These are phyloP conservation scores for Anisodus acutangulus DNA, from an alignment of 257 asterid genomes.

Conservation along the genomic window DNA sequence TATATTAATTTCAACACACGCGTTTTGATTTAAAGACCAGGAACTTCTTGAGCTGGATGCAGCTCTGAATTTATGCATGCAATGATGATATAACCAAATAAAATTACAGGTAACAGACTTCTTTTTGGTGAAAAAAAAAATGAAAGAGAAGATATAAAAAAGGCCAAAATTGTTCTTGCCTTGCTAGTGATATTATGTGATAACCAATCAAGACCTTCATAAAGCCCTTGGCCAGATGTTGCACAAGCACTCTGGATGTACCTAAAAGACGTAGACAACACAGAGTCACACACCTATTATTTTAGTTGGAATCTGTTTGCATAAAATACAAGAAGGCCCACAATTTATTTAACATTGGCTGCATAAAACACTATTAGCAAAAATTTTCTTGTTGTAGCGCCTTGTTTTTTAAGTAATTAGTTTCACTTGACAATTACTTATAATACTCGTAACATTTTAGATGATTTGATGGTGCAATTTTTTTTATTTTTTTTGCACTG, in stretches of 20 bases:
- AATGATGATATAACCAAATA: slow-evolving; percentile 12
- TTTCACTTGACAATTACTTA: background rate
- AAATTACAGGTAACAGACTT: background rate
- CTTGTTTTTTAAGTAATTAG: background rate
- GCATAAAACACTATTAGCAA: background rate
- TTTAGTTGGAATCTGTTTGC: background rate
- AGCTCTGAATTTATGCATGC: slow-evolving; percentile 33
- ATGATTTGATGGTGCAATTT: background rate
- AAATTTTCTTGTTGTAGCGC: background rate
- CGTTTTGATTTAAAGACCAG: background rate
- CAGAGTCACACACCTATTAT: background rate
- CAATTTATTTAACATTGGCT: too few species aligned
- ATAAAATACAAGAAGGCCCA: background rate
- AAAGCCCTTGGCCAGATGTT: slow-evolving; percentile 57
- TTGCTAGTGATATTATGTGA: slow-evolving; percentile 45
- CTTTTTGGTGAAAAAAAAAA: background rate
- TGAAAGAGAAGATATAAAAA: background rate
- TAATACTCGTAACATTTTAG: background rate
- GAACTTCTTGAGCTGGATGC: background rate
- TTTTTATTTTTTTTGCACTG: background rate
- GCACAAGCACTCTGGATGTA: slow-evolving; percentile 55
- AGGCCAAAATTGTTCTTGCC: slow-evolving; percentile 33
- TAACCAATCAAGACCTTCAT: slow-evolving; percentile 64
- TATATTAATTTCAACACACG: background rate
- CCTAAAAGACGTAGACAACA: slow-evolving; percentile 27